Evolutionary conservation across 768 basidiomycete species (phyloP), one percentile per base, ranked within the genome.

Genomic region (Boletellus ananiceps): DNA sequence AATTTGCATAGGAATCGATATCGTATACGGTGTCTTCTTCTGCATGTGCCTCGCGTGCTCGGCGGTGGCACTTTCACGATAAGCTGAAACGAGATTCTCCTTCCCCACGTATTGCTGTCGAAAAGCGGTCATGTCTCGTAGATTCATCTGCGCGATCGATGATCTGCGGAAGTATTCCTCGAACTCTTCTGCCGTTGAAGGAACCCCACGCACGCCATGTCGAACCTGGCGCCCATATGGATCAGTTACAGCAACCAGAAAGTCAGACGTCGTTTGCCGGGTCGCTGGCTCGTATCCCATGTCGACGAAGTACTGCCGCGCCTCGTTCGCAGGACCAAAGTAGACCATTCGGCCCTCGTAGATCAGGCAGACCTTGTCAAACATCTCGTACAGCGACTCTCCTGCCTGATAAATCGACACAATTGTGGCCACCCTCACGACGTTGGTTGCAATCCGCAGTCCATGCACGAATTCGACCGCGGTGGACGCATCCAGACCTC

Each of bases 401-500:
- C 84, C 83, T 4, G 90, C 90, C 65, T 93, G 90, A 67, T 93
- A 93, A 35, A 93, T 81, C 2, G 88, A 85, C 18, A 91, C 86
- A 47, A 93, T 80, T 1, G 85, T 90, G 3, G 84, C 62, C 32
- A 68, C 46, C 21, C 68, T 64, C 51, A 70, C 65, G 12, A 78
- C 66, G 58, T 88, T 81, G 1, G 87, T 87, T 1, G 80, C 74
- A 34, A 84, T 79, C 8, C 86, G 78, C 15, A 90, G 69, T 0
- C 84, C 83, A 39, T 79, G 81, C 31, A 82, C 82, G 55, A 84
- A 89, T 61, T 90, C 86, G 29, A 84, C 67, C 11, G 87, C 87
- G 3, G 86, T 88, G 12, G 80, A 82, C 0, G 86, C 73, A 51
- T 84, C 83, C 33, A 84, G 70, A 7, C 84, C 82, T 16, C 82